These are phyloP conservation scores for Kwoniella sp. DNA, from an alignment of 768 basidiomycete genomes.

Conservation along the genomic window DNA sequence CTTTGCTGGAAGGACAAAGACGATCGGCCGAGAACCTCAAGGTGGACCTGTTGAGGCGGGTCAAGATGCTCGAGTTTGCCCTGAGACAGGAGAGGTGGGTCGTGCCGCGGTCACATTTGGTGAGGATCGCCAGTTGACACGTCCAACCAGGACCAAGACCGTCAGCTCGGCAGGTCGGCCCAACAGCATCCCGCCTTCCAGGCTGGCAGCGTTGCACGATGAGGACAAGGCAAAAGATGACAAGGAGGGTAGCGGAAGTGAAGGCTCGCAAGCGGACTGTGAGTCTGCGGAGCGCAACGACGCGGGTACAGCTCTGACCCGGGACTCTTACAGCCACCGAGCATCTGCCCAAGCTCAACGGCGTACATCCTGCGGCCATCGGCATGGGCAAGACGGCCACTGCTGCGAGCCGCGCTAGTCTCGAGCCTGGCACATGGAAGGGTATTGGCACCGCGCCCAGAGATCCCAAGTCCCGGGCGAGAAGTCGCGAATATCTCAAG, in stretches of 20 bases:
- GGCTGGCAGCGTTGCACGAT: constrained; percentile 34
- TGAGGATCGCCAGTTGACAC: neutral
- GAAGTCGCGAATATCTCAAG: constrained; percentile 94
- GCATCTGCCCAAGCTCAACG: constrained; percentile 6
- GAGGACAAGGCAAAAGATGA: constrained; percentile 32
- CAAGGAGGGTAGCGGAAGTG: constrained; percentile 37
- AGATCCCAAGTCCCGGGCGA: constrained; percentile 91
- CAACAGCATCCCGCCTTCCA: constrained; percentile 23
- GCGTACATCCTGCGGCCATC: constrained; percentile 32
- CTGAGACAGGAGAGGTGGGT: constrained; percentile 88
- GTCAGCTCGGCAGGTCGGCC: constrained; percentile 20
- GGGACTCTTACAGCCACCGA: constrained; percentile 4
- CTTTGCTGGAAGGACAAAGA: constrained; percentile 91
- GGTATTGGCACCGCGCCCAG: constrained; percentile 65
- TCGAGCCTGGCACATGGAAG: constrained; percentile 55
- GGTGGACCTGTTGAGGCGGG: constrained; percentile 88
- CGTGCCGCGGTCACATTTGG: too few relatives aligned
- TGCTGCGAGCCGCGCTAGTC: constrained; percentile 9
- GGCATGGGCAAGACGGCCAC: constrained; percentile 22
- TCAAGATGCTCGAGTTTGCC: constrained; percentile 99
- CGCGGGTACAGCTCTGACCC: neutral
- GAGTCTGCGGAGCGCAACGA: neutral
- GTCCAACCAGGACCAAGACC: constrained; percentile 25
- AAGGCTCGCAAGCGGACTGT: constrained; percentile 27
- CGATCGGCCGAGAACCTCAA: constrained; percentile 96